phyloP scores from a whole-genome alignment of 495 filamentous ascomycete species.

The Gamarada debralockiae region DNA sequence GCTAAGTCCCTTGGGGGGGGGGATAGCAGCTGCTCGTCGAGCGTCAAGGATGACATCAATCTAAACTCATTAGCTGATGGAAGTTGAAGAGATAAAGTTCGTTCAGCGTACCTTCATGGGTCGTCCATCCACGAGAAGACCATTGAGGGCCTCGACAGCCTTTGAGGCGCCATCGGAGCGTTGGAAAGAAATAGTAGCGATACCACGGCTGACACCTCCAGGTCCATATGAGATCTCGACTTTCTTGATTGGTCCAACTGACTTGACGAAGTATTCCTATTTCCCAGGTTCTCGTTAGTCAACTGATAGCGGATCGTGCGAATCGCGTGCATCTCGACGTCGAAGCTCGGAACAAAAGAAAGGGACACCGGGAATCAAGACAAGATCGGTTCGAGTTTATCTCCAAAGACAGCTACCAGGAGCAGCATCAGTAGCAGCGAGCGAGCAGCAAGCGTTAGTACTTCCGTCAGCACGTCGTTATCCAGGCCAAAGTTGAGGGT shows the following conservation, averaged over 20 bases:
- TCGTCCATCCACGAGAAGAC: slow-evolving; percentile 79
- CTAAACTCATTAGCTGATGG: slow-evolving; percentile 39
- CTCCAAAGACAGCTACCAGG: slow-evolving; percentile 9
- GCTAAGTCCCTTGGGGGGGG: slow-evolving; percentile 68
- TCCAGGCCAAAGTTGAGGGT: background rate
- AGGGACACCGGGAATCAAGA: slow-evolving; percentile 13
- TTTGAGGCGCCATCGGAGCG: slow-evolving; percentile 74
- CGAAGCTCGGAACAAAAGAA: slow-evolving; percentile 24
- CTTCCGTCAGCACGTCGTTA: slow-evolving; percentile 1
- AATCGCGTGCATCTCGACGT: slow-evolving; percentile 18
- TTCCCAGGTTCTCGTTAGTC: slow-evolving; percentile 30
- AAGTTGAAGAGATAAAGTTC: background rate
- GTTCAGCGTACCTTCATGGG: slow-evolving; percentile 69
- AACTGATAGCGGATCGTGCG: slow-evolving; percentile 23
- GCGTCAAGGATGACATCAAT: slow-evolving; percentile 88
- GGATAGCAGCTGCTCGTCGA: slow-evolving; percentile 59
- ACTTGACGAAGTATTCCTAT: slow-evolving; percentile 94
- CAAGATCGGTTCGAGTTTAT: background rate
- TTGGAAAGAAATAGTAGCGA: slow-evolving; percentile 68
- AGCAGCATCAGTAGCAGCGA: slow-evolving; percentile 52
- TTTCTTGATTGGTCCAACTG: slow-evolving; percentile 84
- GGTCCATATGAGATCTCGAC: slow-evolving; percentile 89
- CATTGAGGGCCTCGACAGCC: slow-evolving; percentile 78
- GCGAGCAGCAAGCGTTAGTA: slow-evolving; percentile 63
- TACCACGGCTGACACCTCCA: slow-evolving; percentile 84